phyloP scores from a whole-genome alignment of 2,329 filamentous ascomycete genomes.

The Sclerotinia borealis region DNA sequence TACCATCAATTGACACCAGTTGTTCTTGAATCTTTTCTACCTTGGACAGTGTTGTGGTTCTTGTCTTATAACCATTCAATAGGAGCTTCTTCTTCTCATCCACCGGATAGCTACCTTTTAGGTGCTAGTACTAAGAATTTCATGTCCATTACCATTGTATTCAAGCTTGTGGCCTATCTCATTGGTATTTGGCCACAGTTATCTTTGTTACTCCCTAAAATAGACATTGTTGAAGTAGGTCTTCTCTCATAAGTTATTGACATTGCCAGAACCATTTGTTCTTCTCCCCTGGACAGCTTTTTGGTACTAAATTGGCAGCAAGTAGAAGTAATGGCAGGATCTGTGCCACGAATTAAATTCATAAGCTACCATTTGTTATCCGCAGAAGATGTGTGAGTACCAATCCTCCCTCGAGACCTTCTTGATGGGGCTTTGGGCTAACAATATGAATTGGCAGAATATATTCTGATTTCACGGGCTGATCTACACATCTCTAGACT shows the following conservation, averaged over 20 bases:
- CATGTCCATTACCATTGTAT: too few relatives aligned
- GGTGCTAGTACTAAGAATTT: too few relatives aligned
- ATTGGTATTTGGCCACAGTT: neutral
- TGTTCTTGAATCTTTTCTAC: neutral
- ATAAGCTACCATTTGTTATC: neutral
- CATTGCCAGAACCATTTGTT: neutral
- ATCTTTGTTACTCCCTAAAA: neutral
- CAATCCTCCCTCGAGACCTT: neutral
- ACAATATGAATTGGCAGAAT: neutral
- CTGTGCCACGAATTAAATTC: too few relatives aligned
- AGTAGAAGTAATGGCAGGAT: neutral
- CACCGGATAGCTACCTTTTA: too few relatives aligned
- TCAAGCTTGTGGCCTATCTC: neutral
- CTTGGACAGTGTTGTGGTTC: neutral
- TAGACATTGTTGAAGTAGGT: neutral
- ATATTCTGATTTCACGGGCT: neutral
- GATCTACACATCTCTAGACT: neutral
- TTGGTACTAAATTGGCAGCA: neutral
- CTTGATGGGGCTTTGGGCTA: neutral
- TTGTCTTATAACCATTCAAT: too few relatives aligned
- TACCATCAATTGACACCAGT: neutral
- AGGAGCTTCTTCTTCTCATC: neutral
- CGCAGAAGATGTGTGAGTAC: neutral
- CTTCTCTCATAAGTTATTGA: too few relatives aligned
- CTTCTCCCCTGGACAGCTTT: rapidly evolving